A percentile compares a stretch with the other conserved stretches of the same genome.
Evolutionary conservation across 441 rosid species (phyloP).

Genomic region (Populus hybrid): DNA sequence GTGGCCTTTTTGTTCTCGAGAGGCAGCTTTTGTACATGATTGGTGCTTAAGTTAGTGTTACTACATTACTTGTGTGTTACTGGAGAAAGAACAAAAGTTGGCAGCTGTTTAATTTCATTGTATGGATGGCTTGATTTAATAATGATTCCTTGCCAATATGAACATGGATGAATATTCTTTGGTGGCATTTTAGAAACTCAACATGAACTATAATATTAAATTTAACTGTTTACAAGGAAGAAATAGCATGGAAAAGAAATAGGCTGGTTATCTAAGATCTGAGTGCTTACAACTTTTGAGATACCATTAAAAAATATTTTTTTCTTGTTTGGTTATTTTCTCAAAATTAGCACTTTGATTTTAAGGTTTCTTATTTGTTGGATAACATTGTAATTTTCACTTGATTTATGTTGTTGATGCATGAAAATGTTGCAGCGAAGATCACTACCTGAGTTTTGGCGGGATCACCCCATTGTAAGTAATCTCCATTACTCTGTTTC

Average conservation of each 20-base stretch:
- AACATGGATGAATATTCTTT: background rate
- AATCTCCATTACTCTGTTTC: background rate
- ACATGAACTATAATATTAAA: background rate
- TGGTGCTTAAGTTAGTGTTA: conserved; percentile 4
- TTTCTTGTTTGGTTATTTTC: background rate
- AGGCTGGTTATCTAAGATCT: background rate
- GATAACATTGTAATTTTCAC: background rate
- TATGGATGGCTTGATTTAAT: background rate
- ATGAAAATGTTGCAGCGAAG: conserved; percentile 55
- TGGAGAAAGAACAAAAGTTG: conserved; percentile 5
- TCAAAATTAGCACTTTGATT: background rate
- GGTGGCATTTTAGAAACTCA: conserved; percentile 1
- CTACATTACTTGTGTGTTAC: background rate
- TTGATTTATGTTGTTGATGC: conserved; percentile 1
- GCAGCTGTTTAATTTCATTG: conserved; percentile 6
- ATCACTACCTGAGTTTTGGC: conserved; percentile 97
- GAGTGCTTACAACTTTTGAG: background rate
- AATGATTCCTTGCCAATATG: background rate
- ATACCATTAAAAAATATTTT: background rate
- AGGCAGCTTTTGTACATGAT: background rate
- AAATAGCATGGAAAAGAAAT: background rate
- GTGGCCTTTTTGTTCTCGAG: background rate
- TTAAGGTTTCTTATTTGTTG: conserved; percentile 5
- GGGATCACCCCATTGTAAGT: conserved; percentile 83
- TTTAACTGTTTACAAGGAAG: conserved; percentile 1